These are phyloP conservation scores for Scheffersomyces titani DNA, from an alignment of 1,139 yeast genomes.

Conservation along the genomic window DNA sequence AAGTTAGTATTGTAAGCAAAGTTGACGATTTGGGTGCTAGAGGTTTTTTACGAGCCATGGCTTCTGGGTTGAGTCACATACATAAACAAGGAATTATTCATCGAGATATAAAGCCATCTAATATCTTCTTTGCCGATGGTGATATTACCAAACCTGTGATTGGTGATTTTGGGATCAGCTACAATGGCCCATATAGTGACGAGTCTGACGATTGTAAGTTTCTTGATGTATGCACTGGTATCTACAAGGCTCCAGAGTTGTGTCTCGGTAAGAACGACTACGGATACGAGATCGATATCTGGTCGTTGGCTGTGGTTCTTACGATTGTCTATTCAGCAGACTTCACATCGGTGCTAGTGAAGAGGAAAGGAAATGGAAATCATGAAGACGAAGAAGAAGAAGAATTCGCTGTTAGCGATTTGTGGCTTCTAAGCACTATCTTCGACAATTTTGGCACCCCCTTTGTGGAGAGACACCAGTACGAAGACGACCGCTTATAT, in stretches of 20 bases:
- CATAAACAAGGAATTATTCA: conserved; percentile 73
- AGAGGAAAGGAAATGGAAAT: conserved; percentile 11
- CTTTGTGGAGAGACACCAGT: conserved; percentile 1
- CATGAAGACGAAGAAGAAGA: conserved; percentile 26
- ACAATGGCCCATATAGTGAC: conserved; percentile 30
- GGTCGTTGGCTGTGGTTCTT: conserved; percentile 75
- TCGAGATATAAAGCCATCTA: conserved; percentile 83
- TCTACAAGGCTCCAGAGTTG: conserved; percentile 84
- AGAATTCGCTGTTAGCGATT: conserved; percentile 53
- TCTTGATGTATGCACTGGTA: conserved; percentile 75
- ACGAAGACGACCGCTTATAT: conserved; percentile 22
- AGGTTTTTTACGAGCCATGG: conserved; percentile 8
- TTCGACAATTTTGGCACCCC: conserved; percentile 75
- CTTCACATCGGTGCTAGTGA: conserved; percentile 40
- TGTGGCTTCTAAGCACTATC: conserved; percentile 63
- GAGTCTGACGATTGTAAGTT: conserved; percentile 54
- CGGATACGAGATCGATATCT: conserved; percentile 66
- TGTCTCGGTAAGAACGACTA: conserved; percentile 70
- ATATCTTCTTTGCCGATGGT: conserved; percentile 53
- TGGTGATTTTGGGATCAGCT: conserved; percentile 84
- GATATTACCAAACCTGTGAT: conserved; percentile 42
- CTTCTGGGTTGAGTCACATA: conserved; percentile 50
- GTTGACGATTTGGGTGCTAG: background rate
- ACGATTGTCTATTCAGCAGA: conserved; percentile 57
- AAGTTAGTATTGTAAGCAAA: conserved; percentile 1